Percentiles rank a stretch among this genome's conserved stretches.
These are phyloP conservation scores for Speleostelium caveatum DNA, from an alignment of 78 protist genomes.

Conservation along the genomic window DNA sequence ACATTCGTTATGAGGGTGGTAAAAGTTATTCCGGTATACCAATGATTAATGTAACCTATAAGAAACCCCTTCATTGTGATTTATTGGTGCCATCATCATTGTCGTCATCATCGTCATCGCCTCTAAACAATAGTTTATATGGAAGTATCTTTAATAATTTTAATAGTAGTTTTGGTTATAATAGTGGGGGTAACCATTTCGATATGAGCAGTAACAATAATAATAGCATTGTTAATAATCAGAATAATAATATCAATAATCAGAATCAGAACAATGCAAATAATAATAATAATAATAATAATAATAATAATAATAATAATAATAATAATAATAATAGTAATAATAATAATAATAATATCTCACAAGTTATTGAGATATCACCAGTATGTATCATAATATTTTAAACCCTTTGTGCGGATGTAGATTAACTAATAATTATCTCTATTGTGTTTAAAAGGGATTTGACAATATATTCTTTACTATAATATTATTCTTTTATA, in stretches of 20 bases:
- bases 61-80: conserved; percentile 66
- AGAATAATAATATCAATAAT: no score
- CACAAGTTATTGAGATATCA: conserved; percentile 36
- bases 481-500: conserved; percentile 51
- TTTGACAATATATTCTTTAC: conserved; percentile 55
- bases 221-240: no score
- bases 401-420: background rate
- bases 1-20: conserved; percentile 4
- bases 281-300: no score
- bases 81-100: background rate
- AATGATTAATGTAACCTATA: conserved; percentile 29
- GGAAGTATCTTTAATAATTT: no score
- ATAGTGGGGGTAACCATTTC: no score
- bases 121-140: background rate
- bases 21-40: conserved; percentile 1
- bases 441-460: conserved; percentile 4
- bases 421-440: no score
- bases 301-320: no score
- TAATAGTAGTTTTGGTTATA: no score
- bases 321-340: no score
- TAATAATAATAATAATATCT: no score
- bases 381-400: conserved; percentile 23
- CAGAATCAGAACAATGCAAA: no score
- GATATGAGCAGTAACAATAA: no score
- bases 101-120: background rate